Evolutionary conservation across 306 rosid genomes (phyloP), one percentile per base, ranked within the genome.

Genomic region (Senna siamea): DNA sequence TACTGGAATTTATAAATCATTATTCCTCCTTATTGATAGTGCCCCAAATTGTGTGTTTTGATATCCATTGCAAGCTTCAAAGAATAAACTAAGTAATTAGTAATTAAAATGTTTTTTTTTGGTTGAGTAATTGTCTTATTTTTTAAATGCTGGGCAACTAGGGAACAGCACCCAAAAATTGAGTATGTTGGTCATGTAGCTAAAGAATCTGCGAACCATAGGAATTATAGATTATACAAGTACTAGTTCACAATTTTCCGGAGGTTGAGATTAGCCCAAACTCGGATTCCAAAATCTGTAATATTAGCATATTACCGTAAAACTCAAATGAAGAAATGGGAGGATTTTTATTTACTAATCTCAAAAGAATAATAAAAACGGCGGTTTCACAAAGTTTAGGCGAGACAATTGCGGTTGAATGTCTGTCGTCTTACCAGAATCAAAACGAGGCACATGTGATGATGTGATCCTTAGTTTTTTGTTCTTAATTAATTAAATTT

Each of bases 181-280:
- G 83, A 64, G 94, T 70, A 91, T 89, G 88, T 89, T 87, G 94
- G 92, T 89, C 88, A 79, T 22, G 23, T 77, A 15, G 72, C 70
- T 13, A 41, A 28, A 66, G 15, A 28, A 52, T 12, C 11, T 6
- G 53, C 9, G 28, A 41, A 40, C 53, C 48, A 8, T n/a, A 18
- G 46, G 46, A 60, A 14, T 15, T 48, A 32, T 32, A 2, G 2
- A 32, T 32, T 32, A 4, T 37, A 26, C 30, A 53, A 69, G 40
- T 14, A 52, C 19, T 46, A 66, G 10, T 78, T 54, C 22, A 76
- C 44, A 22, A 26, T 6, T 34, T 58, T 59, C 63, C 41, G 18
- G n/a, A 11, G 59, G 48, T 17, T 13, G 63, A 26, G 40, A 37
- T 37, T 37, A 81, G 75, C 14, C 26, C 11, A 58, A n/a, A 40